Percentiles rank a stretch among this genome's conserved stretches.
Evolutionary conservation across 2,329 filamentous ascomycete species (phyloP).

Genomic region (Periconia digitata): DNA sequence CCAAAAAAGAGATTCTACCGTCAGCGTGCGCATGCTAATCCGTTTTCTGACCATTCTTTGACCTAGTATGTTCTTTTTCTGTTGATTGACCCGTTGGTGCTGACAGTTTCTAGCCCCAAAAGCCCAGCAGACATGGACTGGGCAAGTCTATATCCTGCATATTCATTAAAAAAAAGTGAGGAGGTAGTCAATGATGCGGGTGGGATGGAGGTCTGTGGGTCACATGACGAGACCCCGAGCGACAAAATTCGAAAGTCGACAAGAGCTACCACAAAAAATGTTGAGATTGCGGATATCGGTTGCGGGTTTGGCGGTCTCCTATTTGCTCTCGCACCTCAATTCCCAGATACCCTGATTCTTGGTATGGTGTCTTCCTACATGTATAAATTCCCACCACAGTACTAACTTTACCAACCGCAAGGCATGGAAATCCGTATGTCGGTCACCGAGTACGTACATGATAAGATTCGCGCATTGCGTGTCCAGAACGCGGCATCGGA

Average conservation of each 20-base stretch:
- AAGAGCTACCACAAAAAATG: constrained; percentile 60
- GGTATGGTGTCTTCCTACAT: constrained; percentile 56
- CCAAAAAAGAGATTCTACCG: constrained; percentile 96
- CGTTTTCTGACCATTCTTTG: constrained; percentile 91
- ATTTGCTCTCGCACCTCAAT: constrained; percentile 76
- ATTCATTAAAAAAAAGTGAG: constrained; percentile 46
- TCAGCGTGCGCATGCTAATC: constrained; percentile 95
- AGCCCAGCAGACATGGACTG: constrained; percentile 88
- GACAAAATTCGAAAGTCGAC: constrained; percentile 14
- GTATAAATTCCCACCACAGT: neutral
- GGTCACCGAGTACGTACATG: constrained; percentile 87
- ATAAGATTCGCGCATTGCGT: constrained; percentile 81
- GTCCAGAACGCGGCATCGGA: constrained; percentile 56
- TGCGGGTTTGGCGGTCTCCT: constrained; percentile 94
- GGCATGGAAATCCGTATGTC: constrained; percentile 91
- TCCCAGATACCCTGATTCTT: constrained; percentile 81
- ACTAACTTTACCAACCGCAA: constrained; percentile 34
- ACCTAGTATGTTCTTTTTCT: constrained; percentile 66
- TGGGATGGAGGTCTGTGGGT: constrained; percentile 16
- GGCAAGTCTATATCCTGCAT: constrained; percentile 80
- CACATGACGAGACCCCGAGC: constrained; percentile 15
- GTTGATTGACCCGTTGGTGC: too few species aligned
- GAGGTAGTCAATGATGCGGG: constrained; percentile 26
- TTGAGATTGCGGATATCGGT: constrained; percentile 94
- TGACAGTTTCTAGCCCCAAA: constrained; percentile 62